These are phyloP conservation scores for Camellia sinensis DNA, from an alignment of 148 eudicot species.

Conservation along the genomic window DNA sequence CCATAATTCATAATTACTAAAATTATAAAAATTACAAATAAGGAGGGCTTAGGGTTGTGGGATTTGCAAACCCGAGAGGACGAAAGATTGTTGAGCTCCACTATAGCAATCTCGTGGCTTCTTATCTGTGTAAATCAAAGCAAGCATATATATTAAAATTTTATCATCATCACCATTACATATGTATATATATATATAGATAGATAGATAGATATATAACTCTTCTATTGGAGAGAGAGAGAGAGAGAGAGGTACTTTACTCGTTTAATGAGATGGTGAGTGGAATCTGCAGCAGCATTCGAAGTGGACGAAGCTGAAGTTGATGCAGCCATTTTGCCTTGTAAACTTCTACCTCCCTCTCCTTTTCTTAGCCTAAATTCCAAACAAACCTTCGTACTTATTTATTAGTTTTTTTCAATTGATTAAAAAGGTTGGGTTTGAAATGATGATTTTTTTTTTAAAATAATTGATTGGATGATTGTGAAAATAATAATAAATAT, in stretches of 20 bases:
- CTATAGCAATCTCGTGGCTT: constrained; percentile 65
- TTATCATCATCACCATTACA: background rate
- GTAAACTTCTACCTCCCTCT: background rate
- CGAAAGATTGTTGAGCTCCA: constrained; percentile 55
- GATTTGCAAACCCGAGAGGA: constrained; percentile 42
- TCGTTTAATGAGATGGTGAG: background rate
- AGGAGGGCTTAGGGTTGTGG: background rate
- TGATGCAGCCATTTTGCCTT: background rate
- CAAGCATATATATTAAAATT: too few relatives aligned
- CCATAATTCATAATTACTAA: too few relatives aligned
- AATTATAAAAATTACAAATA: background rate
- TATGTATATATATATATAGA: background rate
- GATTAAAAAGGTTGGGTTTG: too few relatives aligned
- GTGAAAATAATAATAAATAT: too few relatives aligned
- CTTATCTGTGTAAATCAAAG: constrained; percentile 33
- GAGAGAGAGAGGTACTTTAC: background rate
- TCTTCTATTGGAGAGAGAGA: too few relatives aligned
- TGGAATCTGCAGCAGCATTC: background rate
- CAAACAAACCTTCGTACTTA: too few relatives aligned
- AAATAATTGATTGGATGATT: too few relatives aligned
- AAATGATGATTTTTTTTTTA: too few relatives aligned
- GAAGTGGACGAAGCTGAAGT: background rate
- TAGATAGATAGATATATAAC: too few relatives aligned
- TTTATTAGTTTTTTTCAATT: too few relatives aligned
- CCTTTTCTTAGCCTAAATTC: background rate